A percentile compares a stretch with the other conserved stretches of the same genome.
These are phyloP conservation scores for Domatiomyces globalis DNA, from an alignment of 2,329 filamentous ascomycete species.

Conservation along the genomic window DNA sequence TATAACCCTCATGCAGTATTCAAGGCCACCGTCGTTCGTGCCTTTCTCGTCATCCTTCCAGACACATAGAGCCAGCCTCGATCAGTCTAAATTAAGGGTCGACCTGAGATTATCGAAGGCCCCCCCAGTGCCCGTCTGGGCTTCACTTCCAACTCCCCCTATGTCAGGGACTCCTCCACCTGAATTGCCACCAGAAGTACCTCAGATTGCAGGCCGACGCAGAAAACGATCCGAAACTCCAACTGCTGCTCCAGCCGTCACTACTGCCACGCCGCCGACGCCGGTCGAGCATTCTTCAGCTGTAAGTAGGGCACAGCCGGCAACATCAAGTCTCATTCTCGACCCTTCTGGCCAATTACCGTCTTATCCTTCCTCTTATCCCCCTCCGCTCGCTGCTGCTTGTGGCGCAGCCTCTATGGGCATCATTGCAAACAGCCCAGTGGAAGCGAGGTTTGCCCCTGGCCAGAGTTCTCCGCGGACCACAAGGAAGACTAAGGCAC, in stretches of 20 bases:
- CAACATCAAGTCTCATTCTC: neutral
- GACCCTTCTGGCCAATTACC: neutral
- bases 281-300: constrained; percentile 3
- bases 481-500: constrained; percentile 32
- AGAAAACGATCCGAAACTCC: constrained; percentile 22
- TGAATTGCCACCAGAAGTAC: constrained; percentile 25
- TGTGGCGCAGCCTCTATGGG: constrained; percentile 6
- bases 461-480: constrained; percentile 23
- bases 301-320: neutral
- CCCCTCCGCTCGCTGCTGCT: constrained; percentile 3
- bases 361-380: constrained; percentile 9
- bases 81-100: constrained; percentile 18
- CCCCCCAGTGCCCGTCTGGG: constrained; percentile 23
- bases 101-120: constrained; percentile 19
- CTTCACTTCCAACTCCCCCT: constrained; percentile 27
- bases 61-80: constrained; percentile 19
- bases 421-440: constrained; percentile 9
- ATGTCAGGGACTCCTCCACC: constrained; percentile 31
- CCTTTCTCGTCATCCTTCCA: constrained; percentile 15
- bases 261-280: constrained; percentile 8
- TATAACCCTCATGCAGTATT: constrained; percentile 13
- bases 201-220: constrained; percentile 23
- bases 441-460: constrained; percentile 10
- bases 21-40: constrained; percentile 13
- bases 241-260: constrained; percentile 10